A percentile compares a stretch with the other conserved stretches of the same genome.
Conservation (phyloP, 768 basidiomycete species). For the Rhizopogon salebrosus region DNA sequence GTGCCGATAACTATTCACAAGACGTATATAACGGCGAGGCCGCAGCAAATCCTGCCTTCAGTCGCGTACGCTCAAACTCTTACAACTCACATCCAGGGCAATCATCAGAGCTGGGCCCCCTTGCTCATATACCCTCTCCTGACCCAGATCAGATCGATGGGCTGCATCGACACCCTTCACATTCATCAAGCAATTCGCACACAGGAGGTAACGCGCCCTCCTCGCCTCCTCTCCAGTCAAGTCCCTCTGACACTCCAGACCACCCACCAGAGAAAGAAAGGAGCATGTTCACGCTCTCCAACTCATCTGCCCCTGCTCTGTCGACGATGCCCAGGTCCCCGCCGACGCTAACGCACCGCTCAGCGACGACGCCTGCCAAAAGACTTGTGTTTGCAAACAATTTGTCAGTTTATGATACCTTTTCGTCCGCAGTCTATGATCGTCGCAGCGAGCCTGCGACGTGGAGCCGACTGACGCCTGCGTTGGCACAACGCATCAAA, state of each 20-base stretch:
- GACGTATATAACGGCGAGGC: slow-evolving; percentile 44
- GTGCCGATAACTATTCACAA: slow-evolving; percentile 67
- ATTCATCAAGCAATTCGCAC: slow-evolving; percentile 36
- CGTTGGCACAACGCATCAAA: slow-evolving; percentile 94
- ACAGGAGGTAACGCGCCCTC: slow-evolving; percentile 27
- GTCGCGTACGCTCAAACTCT: slow-evolving; percentile 76
- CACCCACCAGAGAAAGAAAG: slow-evolving; percentile 32
- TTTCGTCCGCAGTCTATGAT: slow-evolving; percentile 87
- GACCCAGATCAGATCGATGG: slow-evolving; percentile 87
- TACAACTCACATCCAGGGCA: slow-evolving; percentile 50
- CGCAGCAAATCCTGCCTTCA: slow-evolving; percentile 33
- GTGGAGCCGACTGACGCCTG: slow-evolving; percentile 93
- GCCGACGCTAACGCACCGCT: slow-evolving; percentile 62
- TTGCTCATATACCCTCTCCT: slow-evolving; percentile 77
- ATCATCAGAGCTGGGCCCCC: slow-evolving; percentile 60
- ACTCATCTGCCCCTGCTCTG: slow-evolving; percentile 84
- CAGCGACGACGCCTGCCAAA: slow-evolving; percentile 66
- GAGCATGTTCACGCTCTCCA: slow-evolving; percentile 75
- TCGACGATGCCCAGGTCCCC: slow-evolving; percentile 45
- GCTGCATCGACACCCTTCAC: slow-evolving; percentile 64
- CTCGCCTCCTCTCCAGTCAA: slow-evolving; percentile 54
- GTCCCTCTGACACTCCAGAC: slow-evolving; percentile 32
- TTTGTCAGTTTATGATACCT: slow-evolving; percentile 95
- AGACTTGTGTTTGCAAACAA: slow-evolving; percentile 86
- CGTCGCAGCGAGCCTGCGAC: slow-evolving; percentile 94